Percentiles rank a stretch among this genome's conserved stretches.
Conservation (phyloP, 1,284 basidiomycete genomes). For the Cronartium quercuum region DNA sequence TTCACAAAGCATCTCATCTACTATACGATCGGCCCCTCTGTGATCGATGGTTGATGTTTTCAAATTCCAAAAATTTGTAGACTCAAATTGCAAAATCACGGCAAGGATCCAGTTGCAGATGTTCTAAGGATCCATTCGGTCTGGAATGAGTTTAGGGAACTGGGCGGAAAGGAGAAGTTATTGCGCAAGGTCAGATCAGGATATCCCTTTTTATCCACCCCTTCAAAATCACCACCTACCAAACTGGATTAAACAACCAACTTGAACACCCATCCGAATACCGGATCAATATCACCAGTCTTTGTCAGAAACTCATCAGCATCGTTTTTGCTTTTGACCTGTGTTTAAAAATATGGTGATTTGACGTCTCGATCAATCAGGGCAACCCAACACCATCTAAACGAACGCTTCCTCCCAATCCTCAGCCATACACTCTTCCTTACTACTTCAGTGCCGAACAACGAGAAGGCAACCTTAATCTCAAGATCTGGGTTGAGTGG, state of each 20-base stretch:
- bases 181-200: conserved; percentile 1
- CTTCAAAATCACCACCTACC: neutral
- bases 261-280: no score
- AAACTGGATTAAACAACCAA: no score
- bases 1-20: neutral
- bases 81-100: conserved; percentile 25
- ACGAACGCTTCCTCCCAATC: conserved; percentile 14
- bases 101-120: conserved; percentile 25
- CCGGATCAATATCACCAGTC: neutral
- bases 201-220: neutral
- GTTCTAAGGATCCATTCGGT: conserved; percentile 35
- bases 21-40: neutral
- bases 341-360: neutral
- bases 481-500: conserved; percentile 36
- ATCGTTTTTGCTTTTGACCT: neutral
- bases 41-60: neutral
- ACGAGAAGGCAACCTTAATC: conserved; percentile 24
- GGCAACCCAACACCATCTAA: conserved; percentile 32
- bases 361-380: neutral
- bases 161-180: conserved; percentile 36
- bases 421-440: conserved; percentile 19
- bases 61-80: conserved; percentile 10
- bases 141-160: conserved; percentile 34
- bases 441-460: conserved; percentile 31
- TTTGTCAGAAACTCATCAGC: neutral